Conservation (phyloP, 805 yeast genomes). For the Saccharomycopsis sp. region DNA sequence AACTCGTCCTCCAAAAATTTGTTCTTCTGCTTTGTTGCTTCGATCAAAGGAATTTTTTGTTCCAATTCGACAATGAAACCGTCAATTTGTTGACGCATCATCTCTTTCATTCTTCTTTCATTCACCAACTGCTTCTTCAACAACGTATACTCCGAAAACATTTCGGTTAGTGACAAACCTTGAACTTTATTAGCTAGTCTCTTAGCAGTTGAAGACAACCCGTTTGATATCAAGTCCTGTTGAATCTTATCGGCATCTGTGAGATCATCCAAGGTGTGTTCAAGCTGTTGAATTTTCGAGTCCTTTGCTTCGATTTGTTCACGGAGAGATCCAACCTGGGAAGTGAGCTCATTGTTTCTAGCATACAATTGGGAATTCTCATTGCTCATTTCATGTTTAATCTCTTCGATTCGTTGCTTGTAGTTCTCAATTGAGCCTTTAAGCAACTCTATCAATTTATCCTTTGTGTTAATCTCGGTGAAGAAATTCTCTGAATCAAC, state of each 20-base stretch:
- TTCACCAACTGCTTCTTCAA: conserved; percentile 56
- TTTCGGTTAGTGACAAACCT: conserved; percentile 56
- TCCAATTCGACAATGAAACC: conserved; percentile 69
- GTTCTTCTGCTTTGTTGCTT: conserved; percentile 55
- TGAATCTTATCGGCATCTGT: no score
- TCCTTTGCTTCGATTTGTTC: conserved; percentile 29
- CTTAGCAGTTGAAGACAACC: conserved; percentile 28
- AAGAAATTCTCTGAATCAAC: conserved; percentile 41
- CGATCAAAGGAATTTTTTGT: conserved; percentile 65
- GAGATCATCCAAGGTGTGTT: conserved; percentile 37
- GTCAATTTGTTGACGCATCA: conserved; percentile 62
- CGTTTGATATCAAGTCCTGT: conserved; percentile 19
- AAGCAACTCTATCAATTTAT: conserved; percentile 48
- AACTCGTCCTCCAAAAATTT: conserved; percentile 46
- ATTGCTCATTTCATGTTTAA: conserved; percentile 36
- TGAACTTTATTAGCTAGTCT: conserved; percentile 35
- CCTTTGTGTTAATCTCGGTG: conserved; percentile 52
- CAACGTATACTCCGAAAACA: conserved; percentile 54
- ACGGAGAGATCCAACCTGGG: no score
- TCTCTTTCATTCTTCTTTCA: conserved; percentile 64
- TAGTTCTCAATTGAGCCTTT: conserved; percentile 47
- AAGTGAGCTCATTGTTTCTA: neutral
- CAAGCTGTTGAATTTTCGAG: conserved; percentile 34
- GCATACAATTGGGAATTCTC: conserved; percentile 1
- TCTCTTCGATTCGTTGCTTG: conserved; percentile 39